Evolutionary conservation across 352 stramenopile genomes (phyloP).

Genomic region (Globisporangium solare): DNA sequence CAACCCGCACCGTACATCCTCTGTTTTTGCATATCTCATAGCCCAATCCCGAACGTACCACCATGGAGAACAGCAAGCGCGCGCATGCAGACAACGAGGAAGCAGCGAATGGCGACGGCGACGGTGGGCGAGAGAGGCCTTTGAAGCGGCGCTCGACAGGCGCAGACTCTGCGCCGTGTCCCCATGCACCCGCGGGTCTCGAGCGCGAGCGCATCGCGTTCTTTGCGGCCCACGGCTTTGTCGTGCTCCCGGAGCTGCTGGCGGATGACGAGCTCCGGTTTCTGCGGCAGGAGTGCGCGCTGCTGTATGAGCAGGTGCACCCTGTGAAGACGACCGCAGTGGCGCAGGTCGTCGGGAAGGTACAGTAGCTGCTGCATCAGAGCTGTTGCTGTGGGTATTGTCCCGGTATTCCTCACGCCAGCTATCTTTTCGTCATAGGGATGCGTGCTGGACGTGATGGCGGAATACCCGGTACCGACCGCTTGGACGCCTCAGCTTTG

Average conservation of each 20-base stretch:
- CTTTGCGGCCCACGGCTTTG: constrained; percentile 18
- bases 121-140: no score
- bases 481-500: not conserved
- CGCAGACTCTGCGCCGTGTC: no score
- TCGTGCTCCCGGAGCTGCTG: constrained; percentile 29
- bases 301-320: constrained; percentile 17
- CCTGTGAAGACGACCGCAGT: constrained; percentile 7
- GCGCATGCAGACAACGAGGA: no score
- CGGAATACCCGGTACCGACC: constrained; percentile 35
- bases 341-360: constrained; percentile 22
- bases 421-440: constrained; percentile 15
- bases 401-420: not conserved
- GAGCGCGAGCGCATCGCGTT: not conserved
- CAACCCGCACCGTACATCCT: not conserved
- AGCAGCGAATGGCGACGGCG: no score
- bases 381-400: no score
- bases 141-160: no score
- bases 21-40: not conserved
- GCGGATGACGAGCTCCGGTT: constrained; percentile 29
- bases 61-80: no score
- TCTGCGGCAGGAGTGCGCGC: constrained; percentile 33
- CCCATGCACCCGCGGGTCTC: not conserved
- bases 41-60: no score
- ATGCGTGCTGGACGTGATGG: constrained; percentile 59
- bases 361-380: not conserved